Base-by-base conservation (phyloP, 2,329 filamentous ascomycete genomes). In the Diaporthe amygdali region DNA sequence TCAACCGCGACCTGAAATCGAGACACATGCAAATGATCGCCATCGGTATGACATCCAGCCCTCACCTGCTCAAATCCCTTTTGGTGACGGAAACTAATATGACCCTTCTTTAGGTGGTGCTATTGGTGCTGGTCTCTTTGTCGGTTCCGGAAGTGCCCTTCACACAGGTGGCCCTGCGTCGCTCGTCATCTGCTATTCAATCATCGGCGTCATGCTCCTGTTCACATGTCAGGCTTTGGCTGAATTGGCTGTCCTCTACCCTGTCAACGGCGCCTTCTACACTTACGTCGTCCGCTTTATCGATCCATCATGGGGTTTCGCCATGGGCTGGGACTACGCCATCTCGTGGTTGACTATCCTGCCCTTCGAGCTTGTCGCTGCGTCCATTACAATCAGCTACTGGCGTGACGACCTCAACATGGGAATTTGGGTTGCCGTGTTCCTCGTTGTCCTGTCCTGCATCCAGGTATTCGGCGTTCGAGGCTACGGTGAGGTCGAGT, bases 81-180 rank as follows among this genome's bases (percentile, higher is more conserved):
- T 51, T 10, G 14, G 9, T 41, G 17, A 30, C 20, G n/a, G 7
- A 44, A 46, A 25, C 66, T 72, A 30, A 73, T 32, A 10, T 30
- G 22, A 12, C 14, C 7, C 1, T 25, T 37, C 27, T 47, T 51
- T 67, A 83, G 82, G 82, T 67, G 83, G 83, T 76, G 81, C 83
- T 17, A 84, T 85, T 59, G 83, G 83, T 71, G 83, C 83, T 74
- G 92, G 92, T 83, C 85, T 94, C 12, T 94, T 94, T 79, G 90
- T 94, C 71, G 89, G 91, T 59, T 91, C 91, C 2, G 91, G 91
- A 61, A 79, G 79, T 52, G 90, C 90, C 44, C 81, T 93, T 66
- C 82, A 85, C 30, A 83, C 79, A n/a, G 91, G 90, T 76, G 92
- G 91, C 32, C 92, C 91, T 20, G 83, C 80, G 3, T 75, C 82